Base-by-base conservation (phyloP, 352 stramenopile species). In the Elongisporangium prolatum region DNA sequence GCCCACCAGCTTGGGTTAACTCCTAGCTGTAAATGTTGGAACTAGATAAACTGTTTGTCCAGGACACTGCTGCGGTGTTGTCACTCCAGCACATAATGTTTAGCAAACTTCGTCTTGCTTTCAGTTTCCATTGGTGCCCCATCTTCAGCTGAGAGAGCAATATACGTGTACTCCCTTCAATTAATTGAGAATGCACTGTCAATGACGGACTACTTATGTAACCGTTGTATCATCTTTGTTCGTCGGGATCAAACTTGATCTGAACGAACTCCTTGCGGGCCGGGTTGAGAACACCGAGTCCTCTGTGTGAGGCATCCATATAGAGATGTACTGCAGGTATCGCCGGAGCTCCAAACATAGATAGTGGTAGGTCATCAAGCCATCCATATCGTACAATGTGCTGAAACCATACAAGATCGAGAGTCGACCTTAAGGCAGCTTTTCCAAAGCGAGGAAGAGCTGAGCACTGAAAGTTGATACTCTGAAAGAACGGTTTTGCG, bases 401-500 rank as follows among this genome's bases (percentile, higher is more conserved):
- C 21, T 20, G 1, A 17, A 56, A 56, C 51, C 51, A 56, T 5
- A 18, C 5, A 6, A 48, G 51, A 48, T 56, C 51, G 4, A 5
- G 28, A 38, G 28, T 13, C 8, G 28, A 38, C 28, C 28, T 38
- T 38, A 9, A 38, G 4, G 28, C 48, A 49, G 3, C 3, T 14
- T 6, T 21, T 13, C 8, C 14, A 60, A 50, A 65, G 56, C 50
- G 18, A 61, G 24, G 37, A 9, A 16, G 52, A 34, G 16, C 40
- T 14, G 16, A 24, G 61, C n/a, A 60, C 22, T 20, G 57, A 25
- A 3, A 57, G 21, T 64, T 50, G 13, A 65, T 21, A 28, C 50
- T 54, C 21, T 69, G 54, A 22, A 68, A 71, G 21, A 65, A 67
- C 8, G 64, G 59, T 22, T 55, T 63, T 2, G 60, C 53, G 0